Percentiles rank a stretch among this genome's conserved stretches.
These are phyloP conservation scores for Areca catechu DNA, from an alignment of 176 grass and related monocot genomes.

Conservation along the genomic window DNA sequence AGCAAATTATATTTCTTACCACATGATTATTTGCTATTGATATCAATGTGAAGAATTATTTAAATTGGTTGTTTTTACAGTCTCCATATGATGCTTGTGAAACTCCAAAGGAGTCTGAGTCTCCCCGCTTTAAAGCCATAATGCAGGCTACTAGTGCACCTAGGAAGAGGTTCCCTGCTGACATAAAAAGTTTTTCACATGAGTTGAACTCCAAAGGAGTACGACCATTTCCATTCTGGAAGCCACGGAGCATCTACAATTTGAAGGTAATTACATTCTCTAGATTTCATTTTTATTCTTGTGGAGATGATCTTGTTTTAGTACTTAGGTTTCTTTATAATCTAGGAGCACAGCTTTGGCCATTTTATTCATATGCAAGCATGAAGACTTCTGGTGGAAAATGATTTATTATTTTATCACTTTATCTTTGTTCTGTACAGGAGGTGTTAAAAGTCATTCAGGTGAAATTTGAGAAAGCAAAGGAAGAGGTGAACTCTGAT, in stretches of 20 bases:
- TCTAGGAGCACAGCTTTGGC: background rate
- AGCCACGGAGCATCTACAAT: slow-evolving; percentile 84
- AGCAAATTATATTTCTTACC: slow-evolving; percentile 15
- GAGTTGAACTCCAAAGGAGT: slow-evolving; percentile 99
- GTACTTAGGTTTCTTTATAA: no score
- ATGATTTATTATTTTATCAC: slow-evolving; percentile 3
- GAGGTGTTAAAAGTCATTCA: slow-evolving; percentile 96
- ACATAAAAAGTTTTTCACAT: slow-evolving; percentile 98
- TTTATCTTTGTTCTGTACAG: slow-evolving; percentile 33
- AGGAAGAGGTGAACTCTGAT: slow-evolving; percentile 95
- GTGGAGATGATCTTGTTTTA: no score
- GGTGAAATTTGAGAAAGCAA: slow-evolving; percentile 94
- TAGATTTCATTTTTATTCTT: background rate
- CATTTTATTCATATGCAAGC: slow-evolving; percentile 6
- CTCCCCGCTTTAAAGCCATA: slow-evolving; percentile 98
- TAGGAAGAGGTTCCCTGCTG: slow-evolving; percentile 75
- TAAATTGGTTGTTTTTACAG: slow-evolving; percentile 21
- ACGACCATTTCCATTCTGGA: slow-evolving; percentile 91
- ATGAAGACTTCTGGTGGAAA: slow-evolving; percentile 12
- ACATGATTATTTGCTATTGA: no score
- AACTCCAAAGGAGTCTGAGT: slow-evolving; percentile 98
- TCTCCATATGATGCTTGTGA: slow-evolving; percentile 80
- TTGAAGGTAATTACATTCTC: slow-evolving; percentile 61
- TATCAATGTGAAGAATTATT: background rate
- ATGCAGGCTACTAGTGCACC: slow-evolving; percentile 99